Evolutionary conservation across 164 flowering plant species (phyloP).

Genomic region (Nymphaea thermarum): DNA sequence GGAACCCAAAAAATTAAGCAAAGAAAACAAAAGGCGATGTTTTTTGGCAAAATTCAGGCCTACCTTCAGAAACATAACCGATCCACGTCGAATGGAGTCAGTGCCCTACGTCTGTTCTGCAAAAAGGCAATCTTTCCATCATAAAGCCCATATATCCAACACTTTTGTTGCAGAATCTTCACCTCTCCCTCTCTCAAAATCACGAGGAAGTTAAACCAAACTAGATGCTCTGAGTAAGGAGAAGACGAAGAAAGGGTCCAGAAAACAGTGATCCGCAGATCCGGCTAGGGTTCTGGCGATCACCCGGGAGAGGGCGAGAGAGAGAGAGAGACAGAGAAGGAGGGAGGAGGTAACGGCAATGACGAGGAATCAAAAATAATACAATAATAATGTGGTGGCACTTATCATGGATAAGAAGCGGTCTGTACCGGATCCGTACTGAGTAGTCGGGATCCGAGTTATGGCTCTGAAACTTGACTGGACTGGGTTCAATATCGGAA

Average conservation of each 20-base stretch:
- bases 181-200: not conserved
- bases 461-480: too few species aligned
- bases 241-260: not conserved
- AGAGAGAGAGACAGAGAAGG: not conserved
- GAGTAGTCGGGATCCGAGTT: too few species aligned
- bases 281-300: not conserved
- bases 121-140: conserved; percentile 3
- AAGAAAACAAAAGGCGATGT: not conserved
- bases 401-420: too few species aligned
- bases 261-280: not conserved
- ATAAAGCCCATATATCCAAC: not conserved
- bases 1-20: too few species aligned
- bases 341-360: not conserved
- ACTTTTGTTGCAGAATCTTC: not conserved
- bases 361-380: not conserved
- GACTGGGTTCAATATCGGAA: too few species aligned
- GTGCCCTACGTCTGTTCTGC: conserved; percentile 9
- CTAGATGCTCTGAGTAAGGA: not conserved
- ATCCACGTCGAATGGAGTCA: not conserved
- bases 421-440: too few species aligned
- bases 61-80: not conserved
- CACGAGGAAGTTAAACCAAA: not conserved
- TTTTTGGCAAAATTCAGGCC: not conserved
- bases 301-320: not conserved
- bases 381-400: too few species aligned